Percentiles rank a stretch among this genome's conserved stretches.
Conservation (phyloP, 352 stramenopile genomes). For the Pythium rishiriense region DNA sequence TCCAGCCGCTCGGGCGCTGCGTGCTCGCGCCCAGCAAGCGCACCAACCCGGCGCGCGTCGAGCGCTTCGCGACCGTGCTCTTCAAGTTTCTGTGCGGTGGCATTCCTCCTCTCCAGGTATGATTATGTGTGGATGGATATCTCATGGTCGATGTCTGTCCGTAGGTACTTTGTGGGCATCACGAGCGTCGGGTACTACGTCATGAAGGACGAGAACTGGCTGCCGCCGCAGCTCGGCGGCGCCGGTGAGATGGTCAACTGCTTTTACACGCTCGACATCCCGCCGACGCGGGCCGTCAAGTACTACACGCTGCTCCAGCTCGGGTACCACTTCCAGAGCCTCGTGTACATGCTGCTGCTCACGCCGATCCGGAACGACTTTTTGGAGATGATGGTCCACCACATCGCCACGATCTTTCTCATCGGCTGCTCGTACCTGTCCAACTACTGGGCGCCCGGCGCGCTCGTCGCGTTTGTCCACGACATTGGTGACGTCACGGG, state of each 20-base stretch:
- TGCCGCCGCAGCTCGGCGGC: slow-evolving; percentile 44
- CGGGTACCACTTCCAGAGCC: slow-evolving; percentile 57
- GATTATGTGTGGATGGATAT: not conserved
- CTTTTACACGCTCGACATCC: slow-evolving; percentile 34
- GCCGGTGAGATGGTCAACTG: slow-evolving; percentile 32
- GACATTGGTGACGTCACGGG: slow-evolving; percentile 59
- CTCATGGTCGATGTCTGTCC: too few relatives aligned
- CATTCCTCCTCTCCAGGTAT: too few relatives aligned
- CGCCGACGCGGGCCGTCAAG: slow-evolving; percentile 38
- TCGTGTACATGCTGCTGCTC: slow-evolving; percentile 58
- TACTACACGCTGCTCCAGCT: slow-evolving; percentile 55
- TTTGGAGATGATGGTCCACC: slow-evolving; percentile 57
- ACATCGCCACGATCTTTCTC: slow-evolving; percentile 60
- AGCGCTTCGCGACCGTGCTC: slow-evolving; percentile 63
- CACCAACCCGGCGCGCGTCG: slow-evolving; percentile 39
- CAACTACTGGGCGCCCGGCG: slow-evolving; percentile 49
- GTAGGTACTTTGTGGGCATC: slow-evolving; percentile 44
- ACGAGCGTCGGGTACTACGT: slow-evolving; percentile 41
- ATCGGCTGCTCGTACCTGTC: slow-evolving; percentile 56
- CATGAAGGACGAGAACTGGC: slow-evolving; percentile 56
- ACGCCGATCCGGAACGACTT: slow-evolving; percentile 65
- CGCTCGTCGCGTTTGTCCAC: slow-evolving; percentile 50
- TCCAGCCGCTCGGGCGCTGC: slow-evolving; percentile 42
- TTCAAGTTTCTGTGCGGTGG: slow-evolving; percentile 79
- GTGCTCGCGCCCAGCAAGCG: slow-evolving; percentile 58